Percentiles rank a stretch among this genome's conserved stretches.
Conservation (phyloP, 495 filamentous ascomycete genomes). For the Tetracladium marchalianum region DNA sequence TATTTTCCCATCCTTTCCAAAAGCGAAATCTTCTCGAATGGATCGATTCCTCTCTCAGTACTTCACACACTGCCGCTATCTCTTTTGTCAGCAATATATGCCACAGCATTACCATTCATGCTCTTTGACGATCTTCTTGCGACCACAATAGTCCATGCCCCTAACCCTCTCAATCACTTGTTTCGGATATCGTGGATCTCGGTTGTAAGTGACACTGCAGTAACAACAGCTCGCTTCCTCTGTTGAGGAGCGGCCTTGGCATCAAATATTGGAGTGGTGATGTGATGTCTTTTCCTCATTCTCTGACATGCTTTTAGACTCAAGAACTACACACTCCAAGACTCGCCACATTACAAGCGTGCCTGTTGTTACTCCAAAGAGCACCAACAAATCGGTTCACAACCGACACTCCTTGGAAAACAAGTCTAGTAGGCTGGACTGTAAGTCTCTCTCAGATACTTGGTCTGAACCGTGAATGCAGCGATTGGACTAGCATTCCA, state of each 20-base stretch:
- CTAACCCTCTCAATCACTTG: constrained; percentile 9
- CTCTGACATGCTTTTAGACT: neutral
- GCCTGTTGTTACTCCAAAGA: constrained; percentile 18
- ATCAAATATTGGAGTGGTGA: too few relatives aligned
- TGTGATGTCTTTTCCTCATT: too few relatives aligned
- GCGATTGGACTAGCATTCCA: constrained; percentile 17
- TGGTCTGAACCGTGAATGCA: constrained; percentile 16
- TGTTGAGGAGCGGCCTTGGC: too few relatives aligned
- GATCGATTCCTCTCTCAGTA: constrained; percentile 8
- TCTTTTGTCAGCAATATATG: constrained; percentile 19
- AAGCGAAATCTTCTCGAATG: constrained; percentile 11
- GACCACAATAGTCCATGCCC: constrained; percentile 17
- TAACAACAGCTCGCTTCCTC: too few relatives aligned
- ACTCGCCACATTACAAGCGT: constrained; percentile 19
- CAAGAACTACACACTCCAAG: constrained; percentile 20
- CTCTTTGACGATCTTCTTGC: constrained; percentile 20
- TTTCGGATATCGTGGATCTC: constrained; percentile 18
- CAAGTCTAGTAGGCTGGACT: constrained; percentile 20
- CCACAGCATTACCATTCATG: constrained; percentile 20
- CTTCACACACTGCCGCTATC: constrained; percentile 15
- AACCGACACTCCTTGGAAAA: constrained; percentile 20
- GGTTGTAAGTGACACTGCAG: neutral
- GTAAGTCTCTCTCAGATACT: constrained; percentile 19
- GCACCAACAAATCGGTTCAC: constrained; percentile 19
- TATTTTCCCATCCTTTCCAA: constrained; percentile 21